Base-by-base conservation (phyloP, 805 yeast species). In the Zygoascus biomembranicola region DNA sequence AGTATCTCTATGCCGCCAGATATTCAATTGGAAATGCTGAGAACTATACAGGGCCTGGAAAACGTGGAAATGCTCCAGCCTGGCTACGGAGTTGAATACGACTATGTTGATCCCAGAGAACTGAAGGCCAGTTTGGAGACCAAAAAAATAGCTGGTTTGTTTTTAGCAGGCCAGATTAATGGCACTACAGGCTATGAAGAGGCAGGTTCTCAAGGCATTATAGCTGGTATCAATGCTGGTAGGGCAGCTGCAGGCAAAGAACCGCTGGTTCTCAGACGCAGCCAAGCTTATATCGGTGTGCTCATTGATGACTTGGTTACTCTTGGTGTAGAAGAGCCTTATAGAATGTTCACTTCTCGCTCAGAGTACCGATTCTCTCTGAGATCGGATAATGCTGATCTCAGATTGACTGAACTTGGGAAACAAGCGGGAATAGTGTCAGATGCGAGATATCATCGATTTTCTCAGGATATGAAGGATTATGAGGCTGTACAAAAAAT, bases 141-240 rank as follows among this genome's bases (percentile, higher is more conserved):
- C 0, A 90, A 88, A 62, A 68, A 78, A 2, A 81, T 94, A 1
- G 70, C 76, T 10, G 97, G 97, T 0, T 69, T 94, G 39, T 94
- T 71, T 66, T 72, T 94, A 46, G 99, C 99, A 0, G 99, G 99
- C 1, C 99, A 94, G 68, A 94, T 94, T 43, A 94, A 94, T 65
- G 99, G 99, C 35, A 94, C 99, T 0, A 94, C 99, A 0, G 99
- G 99, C 0, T 94, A 94, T 63, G 99, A 94, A 71, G 99, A 94
- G 66, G 99, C 99, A 0, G 96, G 97, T 2, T 86, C 98, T 0
- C 99, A 94, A 64, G 99, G 99, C 1, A 76, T 89, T 52, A 71
- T 94, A 46, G 99, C 99, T 1, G 99, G 99, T 9, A 84, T 90
- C 42, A 94, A 94, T 67, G 97, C 99, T 0, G 97, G 96, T 0